phyloP scores from a whole-genome alignment of 1,284 basidiomycete species.

The Exobasidium rhododendri region DNA sequence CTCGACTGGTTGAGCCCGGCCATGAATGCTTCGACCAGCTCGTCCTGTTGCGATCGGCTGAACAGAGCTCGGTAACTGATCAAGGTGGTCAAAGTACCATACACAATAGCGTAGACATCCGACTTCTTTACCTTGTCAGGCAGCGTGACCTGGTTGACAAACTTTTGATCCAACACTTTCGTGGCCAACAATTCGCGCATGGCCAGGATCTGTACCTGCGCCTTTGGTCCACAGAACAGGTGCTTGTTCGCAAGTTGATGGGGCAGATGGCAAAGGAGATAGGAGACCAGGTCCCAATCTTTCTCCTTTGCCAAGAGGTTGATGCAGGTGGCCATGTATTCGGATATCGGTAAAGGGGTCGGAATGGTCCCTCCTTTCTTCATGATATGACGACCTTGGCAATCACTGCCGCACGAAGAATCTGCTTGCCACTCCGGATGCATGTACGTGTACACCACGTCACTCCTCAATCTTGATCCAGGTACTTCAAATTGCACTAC shows the following conservation, averaged over 20 bases:
- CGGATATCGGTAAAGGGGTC: conserved; percentile 67
- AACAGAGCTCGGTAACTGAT: conserved; percentile 84
- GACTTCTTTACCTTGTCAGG: conserved; percentile 60
- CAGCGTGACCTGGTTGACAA: conserved; percentile 64
- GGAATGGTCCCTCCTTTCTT: conserved; percentile 25
- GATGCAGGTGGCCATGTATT: conserved; percentile 69
- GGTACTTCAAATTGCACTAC: conserved; percentile 66
- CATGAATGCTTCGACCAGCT: conserved; percentile 79
- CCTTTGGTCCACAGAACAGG: conserved; percentile 85
- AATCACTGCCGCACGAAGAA: too few relatives aligned
- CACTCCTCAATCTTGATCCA: conserved; percentile 57
- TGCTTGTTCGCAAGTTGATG: conserved; percentile 92
- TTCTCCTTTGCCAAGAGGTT: conserved; percentile 71
- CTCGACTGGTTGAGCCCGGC: conserved; percentile 70
- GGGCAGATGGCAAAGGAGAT: conserved; percentile 85
- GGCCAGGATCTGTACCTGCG: conserved; percentile 65
- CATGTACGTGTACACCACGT: conserved; percentile 56
- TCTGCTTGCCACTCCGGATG: conserved; percentile 46
- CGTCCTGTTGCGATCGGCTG: conserved; percentile 63
- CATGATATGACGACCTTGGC: conserved; percentile 26
- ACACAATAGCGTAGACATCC: conserved; percentile 83
- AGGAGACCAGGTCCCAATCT: conserved; percentile 93
- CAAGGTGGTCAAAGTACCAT: conserved; percentile 81
- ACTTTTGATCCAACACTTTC: conserved; percentile 63
- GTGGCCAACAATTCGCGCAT: conserved; percentile 71